A percentile compares a stretch with the other conserved stretches of the same genome.
Evolutionary conservation across 805 yeast genomes (phyloP).

Genomic region (Wickerhamomyces strasburgensis): DNA sequence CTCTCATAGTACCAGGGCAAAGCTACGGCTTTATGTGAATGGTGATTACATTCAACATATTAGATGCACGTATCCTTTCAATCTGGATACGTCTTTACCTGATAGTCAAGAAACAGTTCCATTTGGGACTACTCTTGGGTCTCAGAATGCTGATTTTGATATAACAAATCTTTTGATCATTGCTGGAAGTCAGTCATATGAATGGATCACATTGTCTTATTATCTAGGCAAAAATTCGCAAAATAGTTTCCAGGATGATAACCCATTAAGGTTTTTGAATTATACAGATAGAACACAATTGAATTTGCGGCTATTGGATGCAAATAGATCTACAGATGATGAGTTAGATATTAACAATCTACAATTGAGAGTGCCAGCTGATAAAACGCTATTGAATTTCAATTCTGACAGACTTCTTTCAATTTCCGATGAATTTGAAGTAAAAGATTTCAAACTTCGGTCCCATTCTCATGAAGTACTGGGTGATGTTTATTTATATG

Average conservation of each 20-base stretch:
- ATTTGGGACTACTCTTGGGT: conserved; percentile 12
- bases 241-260: conserved; percentile 36
- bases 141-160: conserved; percentile 10
- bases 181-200: conserved; percentile 33
- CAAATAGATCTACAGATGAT: conserved; percentile 21
- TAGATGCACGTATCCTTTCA: conserved; percentile 18
- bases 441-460: background rate
- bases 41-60: conserved; percentile 17
- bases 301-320: conserved; percentile 31
- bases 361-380: conserved; percentile 16
- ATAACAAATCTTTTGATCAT: conserved; percentile 35
- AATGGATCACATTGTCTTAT: conserved; percentile 48
- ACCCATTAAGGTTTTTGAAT: conserved; percentile 36
- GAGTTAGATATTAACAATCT: conserved; percentile 16
- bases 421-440: background rate
- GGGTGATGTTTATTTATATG: conserved; percentile 10
- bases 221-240: conserved; percentile 47
- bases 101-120: background rate
- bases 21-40: conserved; percentile 16
- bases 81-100: conserved; percentile 5
- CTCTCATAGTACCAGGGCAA: conserved; percentile 10
- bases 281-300: conserved; percentile 33
- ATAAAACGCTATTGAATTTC: conserved; percentile 16
- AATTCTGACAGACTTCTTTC: conserved; percentile 10
- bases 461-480: conserved; percentile 6